These are phyloP conservation scores for Aphanocladium album DNA, from an alignment of 2,329 filamentous ascomycete genomes.

Conservation along the genomic window DNA sequence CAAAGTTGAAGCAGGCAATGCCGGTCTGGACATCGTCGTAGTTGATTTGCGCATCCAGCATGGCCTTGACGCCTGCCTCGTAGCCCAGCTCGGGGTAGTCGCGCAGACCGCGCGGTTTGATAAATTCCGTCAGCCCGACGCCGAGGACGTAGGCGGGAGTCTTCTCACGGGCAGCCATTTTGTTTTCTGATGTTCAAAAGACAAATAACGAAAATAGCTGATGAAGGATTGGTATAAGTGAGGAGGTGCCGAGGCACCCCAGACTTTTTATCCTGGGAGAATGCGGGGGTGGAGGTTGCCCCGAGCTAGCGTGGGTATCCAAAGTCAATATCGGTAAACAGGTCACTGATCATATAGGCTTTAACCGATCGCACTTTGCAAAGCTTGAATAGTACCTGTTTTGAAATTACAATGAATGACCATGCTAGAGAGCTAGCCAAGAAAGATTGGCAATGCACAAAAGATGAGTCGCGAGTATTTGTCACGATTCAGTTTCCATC, in stretches of 20 bases:
- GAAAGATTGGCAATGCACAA: no score
- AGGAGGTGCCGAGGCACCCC: conserved; percentile 4
- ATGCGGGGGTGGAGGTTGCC: conserved; percentile 5
- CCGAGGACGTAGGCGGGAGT: conserved; percentile 73
- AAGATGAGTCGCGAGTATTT: no score
- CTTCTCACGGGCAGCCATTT: neutral
- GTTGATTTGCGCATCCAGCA: conserved; percentile 84
- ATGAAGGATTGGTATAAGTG: neutral
- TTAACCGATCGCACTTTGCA: no score
- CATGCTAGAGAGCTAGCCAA: no score
- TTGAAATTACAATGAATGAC: no score
- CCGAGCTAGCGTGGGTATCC: neutral
- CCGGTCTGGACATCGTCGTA: conserved; percentile 96
- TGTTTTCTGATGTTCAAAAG: neutral
- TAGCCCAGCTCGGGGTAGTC: conserved; percentile 94
- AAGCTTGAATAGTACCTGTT: no score
- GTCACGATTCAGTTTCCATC: no score
- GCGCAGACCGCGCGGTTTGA: conserved; percentile 89
- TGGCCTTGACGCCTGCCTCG: conserved; percentile 84
- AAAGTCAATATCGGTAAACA: no score
- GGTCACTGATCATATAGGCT: no score
- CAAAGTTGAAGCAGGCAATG: conserved; percentile 94
- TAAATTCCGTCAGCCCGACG: conserved; percentile 98
- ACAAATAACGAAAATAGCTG: neutral
- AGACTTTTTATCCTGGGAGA: neutral